Conservation (phyloP, 1,139 yeast genomes). For the Taphrina betulina region DNA sequence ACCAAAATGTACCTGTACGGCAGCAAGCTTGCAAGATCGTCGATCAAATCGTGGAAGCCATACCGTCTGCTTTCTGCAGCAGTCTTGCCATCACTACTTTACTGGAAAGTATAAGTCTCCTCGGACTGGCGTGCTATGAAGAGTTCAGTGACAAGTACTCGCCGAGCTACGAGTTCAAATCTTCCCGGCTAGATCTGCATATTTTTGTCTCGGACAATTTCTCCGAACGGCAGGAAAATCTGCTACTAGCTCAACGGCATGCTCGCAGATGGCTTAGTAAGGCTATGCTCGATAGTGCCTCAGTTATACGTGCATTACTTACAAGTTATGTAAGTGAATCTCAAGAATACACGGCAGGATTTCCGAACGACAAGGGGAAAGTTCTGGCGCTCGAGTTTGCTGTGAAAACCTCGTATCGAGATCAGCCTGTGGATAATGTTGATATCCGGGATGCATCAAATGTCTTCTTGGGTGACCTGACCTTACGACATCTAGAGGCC, state of each 20-base stretch:
- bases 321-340: constrained; percentile 11
- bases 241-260: constrained; percentile 3
- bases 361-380: constrained; percentile 15
- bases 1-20: constrained; percentile 72
- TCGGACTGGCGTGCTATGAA: constrained; percentile 78
- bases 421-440: constrained; percentile 7
- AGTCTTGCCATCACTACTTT: constrained; percentile 70
- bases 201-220: constrained; percentile 22
- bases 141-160: constrained; percentile 85
- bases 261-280: constrained; percentile 11
- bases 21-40: constrained; percentile 79
- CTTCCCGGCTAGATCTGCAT: constrained; percentile 45
- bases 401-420: constrained; percentile 3
- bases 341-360: constrained; percentile 7
- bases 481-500: constrained; percentile 18
- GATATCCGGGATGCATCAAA: constrained; percentile 13
- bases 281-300: constrained; percentile 30
- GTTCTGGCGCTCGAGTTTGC: constrained; percentile 21
- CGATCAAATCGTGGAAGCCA: constrained; percentile 60
- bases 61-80: constrained; percentile 84
- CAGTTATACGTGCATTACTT: constrained; percentile 13
- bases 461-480: constrained; percentile 23
- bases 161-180: constrained; percentile 67
- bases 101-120: constrained; percentile 72
- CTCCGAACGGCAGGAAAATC: constrained; percentile 12